Evolutionary conservation across 208 protist genomes (phyloP), one percentile per base, ranked within the genome.

Genomic region (Acanthamoeba lenticulata): DNA sequence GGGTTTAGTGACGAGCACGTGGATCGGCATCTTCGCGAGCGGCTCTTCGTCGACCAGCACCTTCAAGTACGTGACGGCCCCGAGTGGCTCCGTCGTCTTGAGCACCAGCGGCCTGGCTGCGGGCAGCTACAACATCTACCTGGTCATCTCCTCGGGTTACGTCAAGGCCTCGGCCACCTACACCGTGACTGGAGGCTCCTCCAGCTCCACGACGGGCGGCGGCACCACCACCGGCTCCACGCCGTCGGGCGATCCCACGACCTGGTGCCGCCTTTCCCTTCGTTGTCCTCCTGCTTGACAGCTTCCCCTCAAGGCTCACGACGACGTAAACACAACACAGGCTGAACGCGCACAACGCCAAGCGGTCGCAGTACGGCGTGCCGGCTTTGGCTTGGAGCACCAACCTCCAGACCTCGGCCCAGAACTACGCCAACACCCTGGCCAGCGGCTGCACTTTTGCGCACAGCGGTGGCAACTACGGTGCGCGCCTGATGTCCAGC

Each of bases 401-500:
- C 74, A 55, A 85, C 24, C 74, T 85, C n/a, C 9, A 85, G 74
- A 24, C 74, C 38, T 55, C 42, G 17, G 74, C 74, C 1, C 74
- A 85, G 74, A 85, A 40, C 74, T 85, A 85, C 44, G 74, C 74
- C 44, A 85, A 85, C 42, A 6, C 17, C 7, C 74, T 85, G 38
- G 74, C 74, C 4, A 11, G 40, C 1, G 44, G 74, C 44, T 85
- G 74, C 74, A 57, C 74, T 1, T 55, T 85, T 27, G 2, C 44
- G 5, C 74, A 85, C 44, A 85, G 74, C 74, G 44, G 44, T 1
- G 74, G 74, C 1, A 32, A 45, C 42, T 85, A 85, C 42, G 74
- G 74, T 85, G 55, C 17, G 72, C 17, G n/a, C n/a, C n/a, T n/a
- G n/a, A n/a, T n/a, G n/a, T n/a, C n/a, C n/a, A n/a, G n/a, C n/a